Percentiles rank a stretch among this genome's conserved stretches.
These are phyloP conservation scores for Thoreauomyces humboldtii DNA, from an alignment of 192 early-diverging fungal genomes.

Conservation along the genomic window DNA sequence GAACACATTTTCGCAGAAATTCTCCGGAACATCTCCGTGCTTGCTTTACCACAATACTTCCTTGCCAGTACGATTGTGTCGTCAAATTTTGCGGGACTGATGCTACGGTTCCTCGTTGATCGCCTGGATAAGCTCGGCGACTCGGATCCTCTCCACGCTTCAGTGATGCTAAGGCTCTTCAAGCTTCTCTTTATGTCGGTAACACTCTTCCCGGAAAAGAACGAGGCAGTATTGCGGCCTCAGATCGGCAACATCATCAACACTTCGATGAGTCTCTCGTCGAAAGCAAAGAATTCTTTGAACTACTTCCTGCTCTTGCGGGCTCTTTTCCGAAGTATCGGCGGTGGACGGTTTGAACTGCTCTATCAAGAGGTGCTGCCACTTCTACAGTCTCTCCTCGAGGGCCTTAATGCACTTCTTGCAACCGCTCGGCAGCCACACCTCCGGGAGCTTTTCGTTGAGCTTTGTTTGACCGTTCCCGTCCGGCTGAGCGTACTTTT, in stretches of 20 bases:
- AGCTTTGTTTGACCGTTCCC: constrained; percentile 94
- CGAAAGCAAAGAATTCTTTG: constrained; percentile 79
- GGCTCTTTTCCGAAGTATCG: constrained; percentile 91
- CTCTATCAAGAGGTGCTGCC: constrained; percentile 96
- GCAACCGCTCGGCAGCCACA: constrained; percentile 76
- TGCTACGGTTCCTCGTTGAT: constrained; percentile 76
- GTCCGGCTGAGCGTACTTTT: constrained; percentile 91
- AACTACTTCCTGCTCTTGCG: constrained; percentile 94
- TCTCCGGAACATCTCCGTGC: constrained; percentile 68
- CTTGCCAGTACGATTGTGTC: constrained; percentile 75
- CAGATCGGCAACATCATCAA: constrained; percentile 88
- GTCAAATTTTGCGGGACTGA: constrained; percentile 72
- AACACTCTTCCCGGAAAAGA: constrained; percentile 83
- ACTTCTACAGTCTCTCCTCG: constrained; percentile 85
- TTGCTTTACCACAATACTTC: constrained; percentile 87
- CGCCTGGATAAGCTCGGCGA: constrained; percentile 75
- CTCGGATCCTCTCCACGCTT: constrained; percentile 58
- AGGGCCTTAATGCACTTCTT: constrained; percentile 81
- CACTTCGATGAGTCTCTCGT: constrained; percentile 77
- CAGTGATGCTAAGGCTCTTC: constrained; percentile 85
- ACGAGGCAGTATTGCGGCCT: constrained; percentile 90
- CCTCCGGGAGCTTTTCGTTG: constrained; percentile 95
- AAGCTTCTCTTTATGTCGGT: constrained; percentile 93
- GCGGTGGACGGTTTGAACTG: constrained; percentile 91
- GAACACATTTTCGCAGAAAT: constrained; percentile 81